phyloP scores from a whole-genome alignment of 257 asterid genomes.

The Petunia secreta region DNA sequence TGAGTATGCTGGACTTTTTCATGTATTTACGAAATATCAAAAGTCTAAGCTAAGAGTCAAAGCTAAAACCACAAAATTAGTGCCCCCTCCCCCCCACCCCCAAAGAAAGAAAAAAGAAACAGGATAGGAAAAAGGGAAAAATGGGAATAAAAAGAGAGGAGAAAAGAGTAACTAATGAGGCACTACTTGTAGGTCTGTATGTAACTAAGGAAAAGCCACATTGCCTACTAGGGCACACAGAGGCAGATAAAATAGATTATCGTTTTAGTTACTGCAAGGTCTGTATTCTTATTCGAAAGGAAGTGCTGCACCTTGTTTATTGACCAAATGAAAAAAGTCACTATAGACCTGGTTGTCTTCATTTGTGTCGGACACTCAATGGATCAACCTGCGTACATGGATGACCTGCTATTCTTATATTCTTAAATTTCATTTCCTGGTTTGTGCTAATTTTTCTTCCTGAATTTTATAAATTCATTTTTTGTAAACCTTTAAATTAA shows the following conservation, averaged over 20 bases:
- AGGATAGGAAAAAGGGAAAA: neutral
- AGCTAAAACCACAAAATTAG: neutral
- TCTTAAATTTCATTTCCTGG: neutral
- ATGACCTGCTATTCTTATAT: neutral
- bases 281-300: neutral
- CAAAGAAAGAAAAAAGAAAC: neutral
- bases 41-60: neutral
- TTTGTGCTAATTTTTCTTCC: neutral
- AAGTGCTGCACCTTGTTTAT: neutral
- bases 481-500: neutral
- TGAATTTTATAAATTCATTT: slow-evolving; percentile 4
- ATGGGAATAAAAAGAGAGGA: neutral
- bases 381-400: neutral
- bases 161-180: neutral
- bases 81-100: neutral
- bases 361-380: neutral
- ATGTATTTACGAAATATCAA: neutral
- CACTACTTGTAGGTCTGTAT: neutral
- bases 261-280: slow-evolving; percentile 15
- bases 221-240: neutral
- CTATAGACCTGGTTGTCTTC: slow-evolving; percentile 2
- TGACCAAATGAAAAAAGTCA: neutral
- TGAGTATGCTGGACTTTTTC: neutral
- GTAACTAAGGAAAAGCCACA: neutral
- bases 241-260: neutral